phyloP scores from a whole-genome alignment of 2,329 filamentous ascomycete species.

The Aspergillus sclerotialis region DNA sequence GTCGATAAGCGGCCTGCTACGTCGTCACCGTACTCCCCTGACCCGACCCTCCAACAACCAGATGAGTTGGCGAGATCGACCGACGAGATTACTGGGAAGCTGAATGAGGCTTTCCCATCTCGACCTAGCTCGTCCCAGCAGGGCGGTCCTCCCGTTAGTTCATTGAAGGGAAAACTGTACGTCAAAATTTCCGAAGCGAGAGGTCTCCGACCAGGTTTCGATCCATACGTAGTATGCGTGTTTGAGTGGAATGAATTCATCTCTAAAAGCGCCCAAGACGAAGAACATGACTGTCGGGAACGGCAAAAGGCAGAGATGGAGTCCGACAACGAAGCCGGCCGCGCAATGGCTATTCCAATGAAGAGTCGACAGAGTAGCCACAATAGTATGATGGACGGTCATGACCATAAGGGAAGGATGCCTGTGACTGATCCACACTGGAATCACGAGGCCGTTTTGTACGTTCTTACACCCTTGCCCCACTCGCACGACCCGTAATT shows the following conservation, averaged over 20 bases:
- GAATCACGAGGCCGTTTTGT: conserved; percentile 96
- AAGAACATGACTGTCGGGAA: conserved; percentile 55
- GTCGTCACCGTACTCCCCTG: conserved; percentile 15
- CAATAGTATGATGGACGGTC: conserved; percentile 68
- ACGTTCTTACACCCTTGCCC: conserved; percentile 38
- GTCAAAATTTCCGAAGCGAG: conserved; percentile 84
- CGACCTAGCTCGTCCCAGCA: conserved; percentile 18
- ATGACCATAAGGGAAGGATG: conserved; percentile 52
- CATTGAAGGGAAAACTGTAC: conserved; percentile 77
- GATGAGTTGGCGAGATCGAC: conserved; percentile 21
- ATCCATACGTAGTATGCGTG: conserved; percentile 93
- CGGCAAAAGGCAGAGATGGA: conserved; percentile 53
- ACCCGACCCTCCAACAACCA: conserved; percentile 12
- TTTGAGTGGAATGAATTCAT: conserved; percentile 97
- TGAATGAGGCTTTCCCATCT: conserved; percentile 29
- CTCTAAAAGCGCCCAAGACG: conserved; percentile 69
- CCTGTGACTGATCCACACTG: conserved; percentile 79
- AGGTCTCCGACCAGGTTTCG: conserved; percentile 70
- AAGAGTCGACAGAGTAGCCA: conserved; percentile 93
- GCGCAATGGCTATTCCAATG: conserved; percentile 93
- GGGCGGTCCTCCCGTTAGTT: conserved; percentile 56
- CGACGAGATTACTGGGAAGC: conserved; percentile 30
- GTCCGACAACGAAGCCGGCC: conserved; percentile 72
- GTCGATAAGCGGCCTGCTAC: conserved; percentile 23
- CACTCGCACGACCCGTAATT: conserved; percentile 3